Evolutionary conservation across 257 asterid species (phyloP).

Genomic region (Perilla frutescens): DNA sequence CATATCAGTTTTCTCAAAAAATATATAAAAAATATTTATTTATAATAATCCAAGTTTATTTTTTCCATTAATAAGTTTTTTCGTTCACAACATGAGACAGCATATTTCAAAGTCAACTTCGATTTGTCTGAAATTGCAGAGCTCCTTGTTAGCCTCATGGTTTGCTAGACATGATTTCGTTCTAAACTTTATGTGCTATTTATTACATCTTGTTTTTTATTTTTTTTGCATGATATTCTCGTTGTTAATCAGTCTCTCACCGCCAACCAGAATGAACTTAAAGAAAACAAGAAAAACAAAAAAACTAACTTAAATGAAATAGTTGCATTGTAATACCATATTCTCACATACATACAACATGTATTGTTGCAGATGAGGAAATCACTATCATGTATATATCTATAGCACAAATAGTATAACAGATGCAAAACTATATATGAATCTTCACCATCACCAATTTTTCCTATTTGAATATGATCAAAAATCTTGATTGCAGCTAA

Average conservation of each 20-base stretch:
- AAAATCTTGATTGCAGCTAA: background rate
- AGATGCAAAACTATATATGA: background rate
- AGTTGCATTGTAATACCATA: conserved; percentile 4
- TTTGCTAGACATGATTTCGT: background rate
- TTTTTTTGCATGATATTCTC: background rate
- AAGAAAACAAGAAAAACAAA: background rate
- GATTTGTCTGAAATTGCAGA: background rate
- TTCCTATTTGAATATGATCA: background rate
- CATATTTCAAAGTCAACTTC: conserved; percentile 1
- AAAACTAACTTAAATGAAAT: background rate
- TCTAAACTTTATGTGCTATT: background rate
- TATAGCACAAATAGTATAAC: background rate
- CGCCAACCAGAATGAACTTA: conserved; percentile 8
- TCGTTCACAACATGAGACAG: background rate
- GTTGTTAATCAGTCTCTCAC: background rate
- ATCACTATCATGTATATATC: background rate
- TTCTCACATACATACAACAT: too few relatives aligned
- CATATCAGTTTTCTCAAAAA: background rate
- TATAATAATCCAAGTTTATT: background rate
- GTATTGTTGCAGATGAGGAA: too few relatives aligned
- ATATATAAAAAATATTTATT: too few relatives aligned
- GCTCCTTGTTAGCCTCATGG: background rate
- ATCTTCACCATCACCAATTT: background rate
- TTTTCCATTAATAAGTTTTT: background rate
- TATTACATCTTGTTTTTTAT: background rate